Percentiles rank a stretch among this genome's conserved stretches.
Evolutionary conservation across 192 early-diverging fungal genomes (phyloP).

Genomic region (Thamnidium elegans): DNA sequence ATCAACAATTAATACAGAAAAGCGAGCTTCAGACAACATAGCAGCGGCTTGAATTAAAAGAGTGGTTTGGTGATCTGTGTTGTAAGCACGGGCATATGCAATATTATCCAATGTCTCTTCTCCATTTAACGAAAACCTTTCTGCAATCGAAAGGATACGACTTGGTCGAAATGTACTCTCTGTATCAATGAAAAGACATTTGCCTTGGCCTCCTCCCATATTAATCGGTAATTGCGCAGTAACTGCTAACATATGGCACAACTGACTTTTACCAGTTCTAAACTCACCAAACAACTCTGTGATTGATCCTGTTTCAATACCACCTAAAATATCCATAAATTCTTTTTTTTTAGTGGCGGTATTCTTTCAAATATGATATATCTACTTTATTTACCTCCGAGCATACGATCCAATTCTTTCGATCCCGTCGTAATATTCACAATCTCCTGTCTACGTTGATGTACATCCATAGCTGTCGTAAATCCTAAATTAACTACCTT

Average conservation of each 20-base stretch:
- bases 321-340: conserved; percentile 46
- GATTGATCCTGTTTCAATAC: conserved; percentile 94
- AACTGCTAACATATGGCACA: conserved; percentile 94
- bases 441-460: conserved; percentile 76
- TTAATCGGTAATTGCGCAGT: conserved; percentile 90
- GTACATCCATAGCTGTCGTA: conserved; percentile 89
- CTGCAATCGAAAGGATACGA: conserved; percentile 78
- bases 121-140: conserved; percentile 76
- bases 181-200: conserved; percentile 95
- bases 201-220: conserved; percentile 91
- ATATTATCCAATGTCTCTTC: conserved; percentile 93
- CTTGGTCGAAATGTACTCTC: conserved; percentile 96
- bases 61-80: conserved; percentile 92
- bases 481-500: conserved; percentile 95
- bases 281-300: conserved; percentile 99
- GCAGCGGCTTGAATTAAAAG: conserved; percentile 82
- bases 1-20: conserved; percentile 89
- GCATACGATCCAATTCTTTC: conserved; percentile 84
- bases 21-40: conserved; percentile 88
- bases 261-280: conserved; percentile 94
- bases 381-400: conserved; percentile 61
- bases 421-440: conserved; percentile 88
- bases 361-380: no score
- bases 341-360: neutral
- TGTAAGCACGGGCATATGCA: conserved; percentile 90